A percentile compares a stretch with the other conserved stretches of the same genome.
Conservation (phyloP, 1,284 basidiomycete genomes). For the Puccinia horiana region DNA sequence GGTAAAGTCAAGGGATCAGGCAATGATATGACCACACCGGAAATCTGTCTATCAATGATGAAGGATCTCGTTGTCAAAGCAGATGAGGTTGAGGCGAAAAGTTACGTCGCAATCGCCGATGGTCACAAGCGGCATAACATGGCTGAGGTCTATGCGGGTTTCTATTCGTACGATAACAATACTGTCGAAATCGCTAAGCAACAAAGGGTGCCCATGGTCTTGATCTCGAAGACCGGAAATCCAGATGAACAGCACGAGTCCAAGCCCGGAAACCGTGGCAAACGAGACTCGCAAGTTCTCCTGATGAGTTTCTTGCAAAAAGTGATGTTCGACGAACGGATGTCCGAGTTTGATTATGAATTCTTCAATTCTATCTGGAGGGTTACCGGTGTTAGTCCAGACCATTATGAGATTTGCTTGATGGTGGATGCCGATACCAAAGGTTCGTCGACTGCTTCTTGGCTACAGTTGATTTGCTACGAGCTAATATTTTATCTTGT, state of each 20-base stretch:
- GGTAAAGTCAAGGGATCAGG: slow-evolving; percentile 97
- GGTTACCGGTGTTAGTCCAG: slow-evolving; percentile 61
- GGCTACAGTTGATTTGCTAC: neutral
- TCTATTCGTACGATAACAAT: slow-evolving; percentile 91
- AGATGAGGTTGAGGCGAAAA: slow-evolving; percentile 86
- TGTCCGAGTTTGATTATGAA: slow-evolving; percentile 62
- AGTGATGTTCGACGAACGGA: slow-evolving; percentile 62
- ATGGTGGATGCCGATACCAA: slow-evolving; percentile 63
- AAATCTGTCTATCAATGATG: slow-evolving; percentile 97
- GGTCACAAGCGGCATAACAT: slow-evolving; percentile 99
- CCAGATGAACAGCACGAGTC: slow-evolving; percentile 80
- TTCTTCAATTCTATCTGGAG: slow-evolving; percentile 63
- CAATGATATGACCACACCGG: slow-evolving; percentile 82
- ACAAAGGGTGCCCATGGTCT: slow-evolving; percentile 90
- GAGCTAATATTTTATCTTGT: neutral
- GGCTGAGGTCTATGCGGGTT: slow-evolving; percentile 97
- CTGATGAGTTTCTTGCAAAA: slow-evolving; percentile 62
- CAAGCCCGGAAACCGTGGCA: slow-evolving; percentile 97
- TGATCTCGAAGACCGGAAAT: slow-evolving; percentile 93
- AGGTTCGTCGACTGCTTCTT: slow-evolving; percentile 62
- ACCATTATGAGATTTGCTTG: slow-evolving; percentile 61
- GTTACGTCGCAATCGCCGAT: slow-evolving; percentile 97
- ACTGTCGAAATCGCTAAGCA: slow-evolving; percentile 92
- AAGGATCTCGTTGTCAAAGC: slow-evolving; percentile 83
- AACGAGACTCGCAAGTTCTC: slow-evolving; percentile 91